Evolutionary conservation across 202 grass and related monocot species (phyloP).

Genomic region (Setaria italica): DNA sequence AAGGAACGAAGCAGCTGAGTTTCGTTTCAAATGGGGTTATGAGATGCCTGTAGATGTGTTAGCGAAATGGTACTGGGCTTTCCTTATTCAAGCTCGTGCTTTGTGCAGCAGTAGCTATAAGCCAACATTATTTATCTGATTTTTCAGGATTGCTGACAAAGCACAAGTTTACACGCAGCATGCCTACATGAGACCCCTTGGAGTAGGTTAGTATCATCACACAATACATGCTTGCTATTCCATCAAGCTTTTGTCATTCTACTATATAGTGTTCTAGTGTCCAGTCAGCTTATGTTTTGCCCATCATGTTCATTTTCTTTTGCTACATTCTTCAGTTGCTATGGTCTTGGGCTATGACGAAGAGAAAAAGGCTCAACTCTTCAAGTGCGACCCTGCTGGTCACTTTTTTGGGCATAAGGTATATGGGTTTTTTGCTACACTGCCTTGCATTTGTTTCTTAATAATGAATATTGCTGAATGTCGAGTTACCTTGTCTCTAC

Average conservation of each 20-base stretch:
- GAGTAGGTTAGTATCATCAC: conserved; percentile 75
- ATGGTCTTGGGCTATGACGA: conserved; percentile 97
- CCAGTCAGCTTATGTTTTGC: conserved; percentile 1
- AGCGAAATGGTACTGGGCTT: conserved; percentile 78
- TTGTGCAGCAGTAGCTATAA: neutral
- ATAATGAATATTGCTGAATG: conserved; percentile 12
- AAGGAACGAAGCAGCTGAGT: conserved; percentile 99
- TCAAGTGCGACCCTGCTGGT: conserved; percentile 97
- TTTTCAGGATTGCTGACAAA: conserved; percentile 94
- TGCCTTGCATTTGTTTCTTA: neutral
- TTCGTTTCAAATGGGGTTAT: conserved; percentile 98
- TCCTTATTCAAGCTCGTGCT: conserved; percentile 19
- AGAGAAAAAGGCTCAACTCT: conserved; percentile 97
- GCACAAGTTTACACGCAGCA: conserved; percentile 99
- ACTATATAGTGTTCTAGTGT: neutral
- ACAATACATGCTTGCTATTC: conserved; percentile 2
- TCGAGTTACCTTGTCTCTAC: conserved; percentile 5
- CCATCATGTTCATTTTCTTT: conserved; percentile 37
- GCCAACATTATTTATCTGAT: conserved; percentile 9
- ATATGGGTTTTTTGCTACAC: conserved; percentile 22
- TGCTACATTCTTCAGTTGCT: conserved; percentile 61
- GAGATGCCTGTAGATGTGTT: conserved; percentile 98
- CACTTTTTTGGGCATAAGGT: conserved; percentile 99
- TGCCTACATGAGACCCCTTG: conserved; percentile 98
- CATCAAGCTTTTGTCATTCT: conserved; percentile 14